Evolutionary conservation across 2,329 filamentous ascomycete species (phyloP).

Genomic region (Colletotrichum somersetense): DNA sequence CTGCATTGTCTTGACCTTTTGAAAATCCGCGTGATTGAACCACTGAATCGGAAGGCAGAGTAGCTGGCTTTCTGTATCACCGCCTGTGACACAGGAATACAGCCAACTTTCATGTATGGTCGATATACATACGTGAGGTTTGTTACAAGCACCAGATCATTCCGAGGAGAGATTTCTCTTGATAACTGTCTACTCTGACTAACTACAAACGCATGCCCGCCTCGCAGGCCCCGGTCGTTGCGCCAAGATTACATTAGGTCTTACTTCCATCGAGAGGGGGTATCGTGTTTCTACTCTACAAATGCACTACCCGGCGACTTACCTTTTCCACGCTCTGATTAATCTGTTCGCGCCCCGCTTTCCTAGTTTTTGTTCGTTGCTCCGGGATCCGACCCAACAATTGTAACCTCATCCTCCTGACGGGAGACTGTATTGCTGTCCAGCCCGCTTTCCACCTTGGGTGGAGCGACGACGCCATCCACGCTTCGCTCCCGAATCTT

Average conservation of each 20-base stretch:
- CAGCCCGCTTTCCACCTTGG: not conserved
- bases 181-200: not conserved
- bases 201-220: not conserved
- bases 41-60: not conserved
- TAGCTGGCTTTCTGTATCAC: not conserved
- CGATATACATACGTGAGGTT: not conserved
- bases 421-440: not conserved
- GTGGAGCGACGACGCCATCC: not conserved
- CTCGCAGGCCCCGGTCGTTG: not conserved
- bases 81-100: not conserved
- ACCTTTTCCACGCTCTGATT: not conserved
- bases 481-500: not conserved
- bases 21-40: not conserved
- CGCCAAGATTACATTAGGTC: not conserved
- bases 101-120: not conserved
- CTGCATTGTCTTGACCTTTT: not conserved
- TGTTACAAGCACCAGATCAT: not conserved
- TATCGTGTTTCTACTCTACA: conserved; percentile 6
- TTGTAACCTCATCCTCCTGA: not conserved
- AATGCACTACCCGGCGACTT: not conserved
- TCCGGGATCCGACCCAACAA: not conserved
- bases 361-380: not conserved
- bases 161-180: not conserved
- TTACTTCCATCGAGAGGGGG: not conserved
- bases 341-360: not conserved